These are phyloP conservation scores for Nosema muscidifuracis DNA, from an alignment of 371 early-diverging fungal genomes.

Conservation along the genomic window DNA sequence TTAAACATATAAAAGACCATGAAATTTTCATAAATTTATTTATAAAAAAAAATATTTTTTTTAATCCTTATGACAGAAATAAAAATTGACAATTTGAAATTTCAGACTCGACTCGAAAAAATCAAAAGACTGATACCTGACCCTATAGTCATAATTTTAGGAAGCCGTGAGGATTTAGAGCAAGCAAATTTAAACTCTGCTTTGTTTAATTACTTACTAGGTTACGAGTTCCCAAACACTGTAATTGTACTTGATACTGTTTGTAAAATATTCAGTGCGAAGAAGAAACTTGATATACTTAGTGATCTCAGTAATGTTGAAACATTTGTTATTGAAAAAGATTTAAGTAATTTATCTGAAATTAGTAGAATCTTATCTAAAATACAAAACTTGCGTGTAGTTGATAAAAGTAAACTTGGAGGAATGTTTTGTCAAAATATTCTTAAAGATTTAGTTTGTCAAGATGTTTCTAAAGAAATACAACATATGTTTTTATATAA, in stretches of 20 bases:
- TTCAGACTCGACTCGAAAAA: constrained; percentile 25
- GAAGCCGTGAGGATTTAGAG: constrained; percentile 57
- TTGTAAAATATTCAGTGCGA: constrained; percentile 46
- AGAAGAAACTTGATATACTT: constrained; percentile 59
- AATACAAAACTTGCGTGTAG: constrained; percentile 29
- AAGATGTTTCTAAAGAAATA: constrained; percentile 46
- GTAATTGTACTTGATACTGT: constrained; percentile 47
- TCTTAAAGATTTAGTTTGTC: constrained; percentile 12
- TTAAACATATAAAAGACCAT: no score
- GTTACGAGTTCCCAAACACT: constrained; percentile 64
- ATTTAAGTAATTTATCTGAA: constrained; percentile 38
- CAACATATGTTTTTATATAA: constrained; percentile 46
- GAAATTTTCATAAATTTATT: no score
- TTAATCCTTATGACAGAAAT: constrained; percentile 36
- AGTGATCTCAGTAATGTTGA: constrained; percentile 39
- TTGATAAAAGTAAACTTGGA: constrained; percentile 43
- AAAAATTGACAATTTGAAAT: constrained; percentile 36
- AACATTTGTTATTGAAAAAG: constrained; percentile 50
- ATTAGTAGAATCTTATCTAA: constrained; percentile 33
- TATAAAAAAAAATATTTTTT: constrained; percentile 13
- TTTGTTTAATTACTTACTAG: constrained; percentile 60
- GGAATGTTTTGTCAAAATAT: constrained; percentile 48
- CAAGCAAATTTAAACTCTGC: constrained; percentile 60
- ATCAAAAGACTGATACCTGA: constrained; percentile 29
- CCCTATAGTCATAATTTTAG: constrained; percentile 57